Conservation (phyloP, 768 basidiomycete genomes). For the Boletus sp. region DNA sequence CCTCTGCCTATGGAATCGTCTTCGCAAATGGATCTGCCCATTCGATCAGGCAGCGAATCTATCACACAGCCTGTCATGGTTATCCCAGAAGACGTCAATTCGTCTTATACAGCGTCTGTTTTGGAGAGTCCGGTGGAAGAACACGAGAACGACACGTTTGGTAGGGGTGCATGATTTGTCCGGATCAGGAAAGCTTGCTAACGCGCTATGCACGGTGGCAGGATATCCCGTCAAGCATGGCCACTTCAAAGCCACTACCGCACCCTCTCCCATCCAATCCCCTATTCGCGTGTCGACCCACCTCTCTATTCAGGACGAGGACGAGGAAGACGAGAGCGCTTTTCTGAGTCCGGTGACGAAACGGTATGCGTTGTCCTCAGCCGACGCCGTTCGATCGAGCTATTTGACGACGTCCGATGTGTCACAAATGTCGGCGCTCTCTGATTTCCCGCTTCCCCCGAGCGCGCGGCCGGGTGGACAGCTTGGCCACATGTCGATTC, state of each 20-base stretch:
- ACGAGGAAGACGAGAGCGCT: constrained; percentile 2
- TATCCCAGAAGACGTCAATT: constrained; percentile 28
- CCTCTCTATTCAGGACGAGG: constrained; percentile 16
- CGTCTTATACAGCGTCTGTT: constrained; percentile 21
- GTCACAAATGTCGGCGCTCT: constrained; percentile 68
- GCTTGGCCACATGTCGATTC: constrained; percentile 31
- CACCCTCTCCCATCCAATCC: constrained; percentile 13
- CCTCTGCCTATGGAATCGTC: constrained; percentile 8
- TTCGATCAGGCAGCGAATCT: constrained; percentile 5
- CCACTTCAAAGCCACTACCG: constrained; percentile 10
- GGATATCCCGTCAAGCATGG: constrained; percentile 25
- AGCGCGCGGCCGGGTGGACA: constrained; percentile 26
- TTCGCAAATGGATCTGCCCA: constrained; percentile 6
- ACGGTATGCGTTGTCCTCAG: constrained; percentile 24
- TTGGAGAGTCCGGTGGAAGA: constrained; percentile 9
- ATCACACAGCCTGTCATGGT: background rate
- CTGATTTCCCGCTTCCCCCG: constrained; percentile 71
- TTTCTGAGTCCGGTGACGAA: constrained; percentile 16
- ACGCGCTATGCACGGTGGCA: background rate
- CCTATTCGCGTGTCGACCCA: constrained; percentile 21
- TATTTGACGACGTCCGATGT: constrained; percentile 57
- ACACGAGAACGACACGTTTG: constrained; percentile 31
- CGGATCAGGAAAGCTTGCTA: background rate
- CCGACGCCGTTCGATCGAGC: constrained; percentile 45
- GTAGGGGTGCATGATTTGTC: constrained; percentile 5